Conservation (phyloP, 306 rosid species). For the Comarum palustre region DNA sequence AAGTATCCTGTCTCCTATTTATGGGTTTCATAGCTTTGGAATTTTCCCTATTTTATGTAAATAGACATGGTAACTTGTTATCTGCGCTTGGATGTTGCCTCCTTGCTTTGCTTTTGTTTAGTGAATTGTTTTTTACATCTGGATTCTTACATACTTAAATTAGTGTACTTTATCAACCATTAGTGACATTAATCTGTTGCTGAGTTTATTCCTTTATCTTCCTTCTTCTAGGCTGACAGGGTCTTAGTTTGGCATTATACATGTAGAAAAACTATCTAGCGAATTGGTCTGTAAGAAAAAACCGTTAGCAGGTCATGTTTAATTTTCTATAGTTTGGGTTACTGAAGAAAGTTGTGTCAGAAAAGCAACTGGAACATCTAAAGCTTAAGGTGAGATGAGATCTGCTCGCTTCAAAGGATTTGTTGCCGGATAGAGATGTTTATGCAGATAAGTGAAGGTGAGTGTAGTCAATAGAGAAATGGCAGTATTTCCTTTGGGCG, state of each 20-base stretch:
- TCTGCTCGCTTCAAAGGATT: not conserved
- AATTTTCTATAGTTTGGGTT: not conserved
- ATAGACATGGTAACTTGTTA: constrained; percentile 34
- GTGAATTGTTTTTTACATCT: constrained; percentile 19
- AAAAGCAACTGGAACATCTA: not conserved
- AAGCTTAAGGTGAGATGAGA: not conserved
- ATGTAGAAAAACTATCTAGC: not conserved
- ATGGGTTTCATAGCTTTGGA: too few relatives aligned
- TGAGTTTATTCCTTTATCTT: constrained; percentile 1
- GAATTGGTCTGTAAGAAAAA: not conserved
- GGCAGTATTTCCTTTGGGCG: constrained; percentile 2
- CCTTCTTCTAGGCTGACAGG: constrained; percentile 5
- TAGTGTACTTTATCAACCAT: constrained; percentile 9
- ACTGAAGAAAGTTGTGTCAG: not conserved
- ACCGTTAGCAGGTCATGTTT: not conserved
- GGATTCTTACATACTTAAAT: constrained; percentile 9
- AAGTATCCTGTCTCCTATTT: constrained; percentile 54
- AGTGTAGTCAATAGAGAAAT: not conserved
- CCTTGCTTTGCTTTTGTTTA: constrained; percentile 34
- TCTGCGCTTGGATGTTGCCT: constrained; percentile 33
- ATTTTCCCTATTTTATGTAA: constrained; percentile 27
- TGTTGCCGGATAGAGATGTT: constrained; percentile 1
- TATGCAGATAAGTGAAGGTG: not conserved
- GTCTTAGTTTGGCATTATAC: not conserved
- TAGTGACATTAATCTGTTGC: not conserved